phyloP scores from a whole-genome alignment of 495 filamentous ascomycete species.

The Margaritispora aquatica region DNA sequence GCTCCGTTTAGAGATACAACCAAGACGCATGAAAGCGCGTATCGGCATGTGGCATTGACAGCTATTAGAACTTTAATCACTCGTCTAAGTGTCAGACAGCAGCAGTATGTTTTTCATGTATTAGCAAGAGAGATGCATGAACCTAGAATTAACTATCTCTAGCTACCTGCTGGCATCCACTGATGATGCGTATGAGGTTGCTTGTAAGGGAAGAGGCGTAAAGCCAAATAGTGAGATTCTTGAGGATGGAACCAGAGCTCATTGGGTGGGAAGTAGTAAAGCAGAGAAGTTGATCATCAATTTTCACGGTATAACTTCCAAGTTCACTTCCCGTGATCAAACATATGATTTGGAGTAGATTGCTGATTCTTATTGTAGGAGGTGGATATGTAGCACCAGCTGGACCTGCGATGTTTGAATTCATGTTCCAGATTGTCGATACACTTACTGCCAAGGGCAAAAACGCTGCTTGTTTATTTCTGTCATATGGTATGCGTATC shows the following conservation, averaged over 20 bases:
- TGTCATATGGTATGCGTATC: conserved; percentile 36
- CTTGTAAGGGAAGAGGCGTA: conserved; percentile 39
- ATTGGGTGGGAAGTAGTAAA: conserved; percentile 52
- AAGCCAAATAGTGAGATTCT: conserved; percentile 42
- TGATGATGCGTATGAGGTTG: conserved; percentile 37
- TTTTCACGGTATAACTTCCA: conserved; percentile 41
- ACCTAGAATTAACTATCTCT: background rate
- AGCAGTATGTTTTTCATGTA: conserved; percentile 15
- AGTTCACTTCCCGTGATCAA: background rate
- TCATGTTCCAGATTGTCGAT: conserved; percentile 38
- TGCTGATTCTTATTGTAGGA: conserved; percentile 4
- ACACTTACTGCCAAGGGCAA: conserved; percentile 36
- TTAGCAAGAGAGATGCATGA: background rate
- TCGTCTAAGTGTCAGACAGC: conserved; percentile 10
- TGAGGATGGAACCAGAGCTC: conserved; percentile 42
- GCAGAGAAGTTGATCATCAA: conserved; percentile 53
- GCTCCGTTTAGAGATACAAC: background rate
- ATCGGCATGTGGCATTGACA: conserved; percentile 13
- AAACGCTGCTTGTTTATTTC: conserved; percentile 43
- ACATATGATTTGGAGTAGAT: background rate
- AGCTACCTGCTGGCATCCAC: conserved; percentile 31
- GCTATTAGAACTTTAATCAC: conserved; percentile 7
- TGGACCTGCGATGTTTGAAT: conserved; percentile 36
- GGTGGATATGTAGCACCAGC: conserved; percentile 52
- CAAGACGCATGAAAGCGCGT: conserved; percentile 7